Evolutionary conservation across 768 basidiomycete genomes (phyloP).

Genomic region (Podaxis sp.): DNA sequence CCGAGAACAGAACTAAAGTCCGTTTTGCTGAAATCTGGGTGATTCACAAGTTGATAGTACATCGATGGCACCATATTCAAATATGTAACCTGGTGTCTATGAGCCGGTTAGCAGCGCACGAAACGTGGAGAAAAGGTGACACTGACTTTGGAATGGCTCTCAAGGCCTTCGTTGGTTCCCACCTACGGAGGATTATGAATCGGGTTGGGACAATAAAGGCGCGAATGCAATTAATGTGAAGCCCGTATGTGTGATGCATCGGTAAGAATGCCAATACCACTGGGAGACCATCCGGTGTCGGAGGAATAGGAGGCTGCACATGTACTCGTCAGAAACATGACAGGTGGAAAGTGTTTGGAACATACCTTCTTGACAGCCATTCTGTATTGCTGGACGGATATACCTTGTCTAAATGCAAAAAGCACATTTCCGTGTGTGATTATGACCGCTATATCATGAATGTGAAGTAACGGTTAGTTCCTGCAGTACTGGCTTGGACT

Average conservation of each 20-base stretch:
- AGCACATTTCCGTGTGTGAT: constrained; percentile 64
- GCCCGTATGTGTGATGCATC: constrained; percentile 63
- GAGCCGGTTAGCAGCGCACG: background rate
- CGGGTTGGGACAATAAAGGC: constrained; percentile 44
- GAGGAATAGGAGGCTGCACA: constrained; percentile 34
- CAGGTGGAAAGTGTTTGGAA: constrained; percentile 22
- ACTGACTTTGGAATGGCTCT: constrained; percentile 56
- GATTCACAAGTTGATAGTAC: constrained; percentile 60
- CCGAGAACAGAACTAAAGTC: constrained; percentile 50
- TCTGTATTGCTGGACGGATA: constrained; percentile 27
- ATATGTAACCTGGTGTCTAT: constrained; percentile 53
- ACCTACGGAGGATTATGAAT: constrained; percentile 51
- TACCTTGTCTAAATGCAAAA: constrained; percentile 36
- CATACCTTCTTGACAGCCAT: constrained; percentile 26
- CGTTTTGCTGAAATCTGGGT: constrained; percentile 42
- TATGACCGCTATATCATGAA: constrained; percentile 51
- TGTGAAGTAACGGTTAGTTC: too few relatives aligned
- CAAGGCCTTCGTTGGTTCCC: constrained; percentile 53
- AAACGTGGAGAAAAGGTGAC: background rate
- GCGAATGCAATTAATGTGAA: constrained; percentile 51
- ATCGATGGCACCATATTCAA: constrained; percentile 59
- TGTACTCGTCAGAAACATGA: background rate
- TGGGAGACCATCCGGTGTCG: constrained; percentile 43
- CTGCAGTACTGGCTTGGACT: background rate
- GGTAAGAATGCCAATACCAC: constrained; percentile 59